Base-by-base conservation (phyloP, 192 early-diverging fungal species). In the Chytriomyces hyalinus region DNA sequence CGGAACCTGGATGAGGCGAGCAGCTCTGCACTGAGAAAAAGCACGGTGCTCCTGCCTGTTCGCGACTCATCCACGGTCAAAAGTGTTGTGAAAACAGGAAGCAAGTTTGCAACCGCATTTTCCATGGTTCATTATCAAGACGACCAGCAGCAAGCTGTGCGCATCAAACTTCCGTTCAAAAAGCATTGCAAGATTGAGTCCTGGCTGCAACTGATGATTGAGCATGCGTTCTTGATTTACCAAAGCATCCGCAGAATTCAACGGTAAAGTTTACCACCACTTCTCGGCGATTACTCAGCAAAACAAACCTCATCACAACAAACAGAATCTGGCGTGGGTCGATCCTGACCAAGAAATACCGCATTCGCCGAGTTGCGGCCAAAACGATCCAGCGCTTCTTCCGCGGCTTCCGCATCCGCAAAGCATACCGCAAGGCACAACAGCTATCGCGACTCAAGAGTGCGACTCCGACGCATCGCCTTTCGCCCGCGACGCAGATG, bases 91-190 rank as follows among this genome's bases (percentile, higher is more conserved):
- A 57, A n/a, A 57, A 57, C 15, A n/a, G 20, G 53, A 20, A 57
- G 53, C 53, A 57, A 57, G 20, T 57, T 57, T 57, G 20, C 53
- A 13, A 20, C 53, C 13, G 53, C 53, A 5, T 57, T 57, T 57
- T 57, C 53, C 20, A 57, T 57, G 53, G 53, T 57, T 13, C 53
- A 57, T 57, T 57, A 57, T 20, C 15, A 57, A 20, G 53, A 57
- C 20, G 20, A 57, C 20, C 26, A 67, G 47, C 13, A 11, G 15
- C 17, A 28, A 67, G 66, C 66, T 6, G 45, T 47, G 45, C 20
- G 66, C 17, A 67, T 67, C 45, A 67, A 67, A 46, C 46, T 67
- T 9, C 66, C 66, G 13, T 67, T 67, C 45, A 67, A 67, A 48
- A 67, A 67, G 11, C 66, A 67, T 47, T 15, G 9, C 6, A 67